These are phyloP conservation scores for Apiosordaria backusii DNA, from an alignment of 495 filamentous ascomycete genomes.

Conservation along the genomic window DNA sequence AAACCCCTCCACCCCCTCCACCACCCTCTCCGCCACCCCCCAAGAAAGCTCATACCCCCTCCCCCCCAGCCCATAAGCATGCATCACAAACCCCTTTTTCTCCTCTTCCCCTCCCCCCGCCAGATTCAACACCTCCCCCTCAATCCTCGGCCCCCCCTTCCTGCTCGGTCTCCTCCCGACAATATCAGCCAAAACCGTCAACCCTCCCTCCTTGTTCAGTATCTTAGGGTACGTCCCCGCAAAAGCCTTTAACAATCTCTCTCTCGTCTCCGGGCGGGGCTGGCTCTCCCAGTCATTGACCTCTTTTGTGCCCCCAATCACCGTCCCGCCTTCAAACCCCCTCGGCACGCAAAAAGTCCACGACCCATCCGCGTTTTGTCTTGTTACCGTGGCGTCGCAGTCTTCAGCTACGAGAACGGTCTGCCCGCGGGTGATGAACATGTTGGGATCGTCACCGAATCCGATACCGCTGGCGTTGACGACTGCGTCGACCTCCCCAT, in stretches of 20 bases:
- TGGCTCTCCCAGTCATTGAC: constrained; percentile 52
- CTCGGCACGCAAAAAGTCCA: constrained; percentile 62
- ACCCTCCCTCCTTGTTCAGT: constrained; percentile 22
- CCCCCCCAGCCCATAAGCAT: constrained; percentile 63
- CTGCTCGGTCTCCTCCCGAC: constrained; percentile 46
- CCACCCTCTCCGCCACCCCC: constrained; percentile 45
- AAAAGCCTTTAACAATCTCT: constrained; percentile 43
- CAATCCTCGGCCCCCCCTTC: constrained; percentile 42
- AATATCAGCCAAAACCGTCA: constrained; percentile 42
- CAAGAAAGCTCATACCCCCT: constrained; percentile 54
- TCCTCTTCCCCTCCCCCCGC: constrained; percentile 8
- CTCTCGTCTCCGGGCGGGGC: constrained; percentile 45
- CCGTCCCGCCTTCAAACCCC: constrained; percentile 55
- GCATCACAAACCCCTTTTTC: constrained; percentile 41
- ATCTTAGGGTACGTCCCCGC: constrained; percentile 39
- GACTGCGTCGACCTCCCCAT: constrained; percentile 42
- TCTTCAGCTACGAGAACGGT: constrained; percentile 42
- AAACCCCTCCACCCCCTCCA: constrained; percentile 28
- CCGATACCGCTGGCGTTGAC: constrained; percentile 59
- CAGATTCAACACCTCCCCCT: constrained; percentile 38
- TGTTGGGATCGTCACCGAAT: constrained; percentile 51
- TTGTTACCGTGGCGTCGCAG: constrained; percentile 53
- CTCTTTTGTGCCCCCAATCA: constrained; percentile 63
- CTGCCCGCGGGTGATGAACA: constrained; percentile 55
- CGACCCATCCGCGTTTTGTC: constrained; percentile 55